A percentile compares a stretch with the other conserved stretches of the same genome.
phyloP scores from a whole-genome alignment of 805 yeast genomes.

The Kodamaea sagamina region DNA sequence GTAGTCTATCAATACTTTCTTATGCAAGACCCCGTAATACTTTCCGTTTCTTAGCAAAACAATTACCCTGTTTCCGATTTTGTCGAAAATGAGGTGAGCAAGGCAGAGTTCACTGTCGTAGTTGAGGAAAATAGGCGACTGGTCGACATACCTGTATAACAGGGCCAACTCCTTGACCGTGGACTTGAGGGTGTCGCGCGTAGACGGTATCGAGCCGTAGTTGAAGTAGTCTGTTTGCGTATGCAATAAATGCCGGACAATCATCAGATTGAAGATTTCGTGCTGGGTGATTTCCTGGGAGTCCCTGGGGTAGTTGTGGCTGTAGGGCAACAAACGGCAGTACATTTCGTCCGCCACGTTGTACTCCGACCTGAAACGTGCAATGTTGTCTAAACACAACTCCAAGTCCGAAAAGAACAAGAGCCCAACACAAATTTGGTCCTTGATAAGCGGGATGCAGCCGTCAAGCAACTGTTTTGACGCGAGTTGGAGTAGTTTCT shows the following conservation, averaged over 20 bases:
- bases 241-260: conserved; percentile 6
- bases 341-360: conserved; percentile 30
- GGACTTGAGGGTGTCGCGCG: conserved; percentile 9
- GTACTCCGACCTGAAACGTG: conserved; percentile 28
- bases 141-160: conserved; percentile 45
- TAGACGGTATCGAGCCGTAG: conserved; percentile 20
- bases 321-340: conserved; percentile 23
- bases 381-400: conserved; percentile 48
- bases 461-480: conserved; percentile 50
- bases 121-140: conserved; percentile 49
- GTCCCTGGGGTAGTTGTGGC: conserved; percentile 4
- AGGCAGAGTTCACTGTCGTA: conserved; percentile 49
- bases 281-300: conserved; percentile 4
- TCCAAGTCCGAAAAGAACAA: conserved; percentile 54
- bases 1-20: conserved; percentile 52
- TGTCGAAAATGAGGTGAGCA: conserved; percentile 53
- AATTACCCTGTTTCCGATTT: conserved; percentile 53
- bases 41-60: conserved; percentile 46
- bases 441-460: conserved; percentile 49
- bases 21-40: conserved; percentile 54
- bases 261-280: conserved; percentile 4
- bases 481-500: conserved; percentile 40
- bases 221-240: conserved; percentile 26
- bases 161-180: conserved; percentile 34
- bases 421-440: conserved; percentile 42